These are phyloP conservation scores for Camellia oleifera DNA, from an alignment of 179 eudicot genomes.

Conservation along the genomic window DNA sequence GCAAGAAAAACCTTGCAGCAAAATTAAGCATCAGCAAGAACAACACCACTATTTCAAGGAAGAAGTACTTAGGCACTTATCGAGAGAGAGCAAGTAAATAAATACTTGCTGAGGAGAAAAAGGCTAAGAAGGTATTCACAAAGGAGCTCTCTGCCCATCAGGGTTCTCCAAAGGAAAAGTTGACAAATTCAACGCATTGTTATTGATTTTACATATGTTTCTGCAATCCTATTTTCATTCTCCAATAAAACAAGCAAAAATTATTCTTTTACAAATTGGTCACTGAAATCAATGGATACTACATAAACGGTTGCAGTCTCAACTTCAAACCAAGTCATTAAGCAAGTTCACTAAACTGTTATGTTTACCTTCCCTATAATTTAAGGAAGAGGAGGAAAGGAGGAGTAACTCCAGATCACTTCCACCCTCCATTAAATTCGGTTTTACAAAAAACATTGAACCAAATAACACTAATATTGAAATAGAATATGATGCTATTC, in stretches of 20 bases:
- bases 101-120: not conserved
- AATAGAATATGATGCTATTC: not conserved
- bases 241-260: not conserved
- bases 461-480: not conserved
- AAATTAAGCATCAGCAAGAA: not conserved
- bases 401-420: not conserved
- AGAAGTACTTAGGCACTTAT: not conserved
- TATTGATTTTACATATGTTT: not conserved
- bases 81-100: not conserved
- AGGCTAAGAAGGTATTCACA: not conserved
- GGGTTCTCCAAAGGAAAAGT: not conserved
- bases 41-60: not conserved
- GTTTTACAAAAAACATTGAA: not conserved
- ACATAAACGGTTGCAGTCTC: not conserved
- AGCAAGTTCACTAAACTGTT: not conserved
- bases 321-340: not conserved
- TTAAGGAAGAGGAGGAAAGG: not conserved
- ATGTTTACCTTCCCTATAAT: not conserved
- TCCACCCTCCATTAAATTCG: not conserved
- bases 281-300: not conserved
- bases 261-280: not conserved
- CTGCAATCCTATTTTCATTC: slow-evolving; percentile 2
- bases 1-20: slow-evolving; percentile 4
- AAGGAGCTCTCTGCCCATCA: not conserved
- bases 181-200: not conserved